Percentiles rank a stretch among this genome's conserved stretches.
Evolutionary conservation across 1,284 basidiomycete genomes (phyloP).

Genomic region (Gomphus bonarii): DNA sequence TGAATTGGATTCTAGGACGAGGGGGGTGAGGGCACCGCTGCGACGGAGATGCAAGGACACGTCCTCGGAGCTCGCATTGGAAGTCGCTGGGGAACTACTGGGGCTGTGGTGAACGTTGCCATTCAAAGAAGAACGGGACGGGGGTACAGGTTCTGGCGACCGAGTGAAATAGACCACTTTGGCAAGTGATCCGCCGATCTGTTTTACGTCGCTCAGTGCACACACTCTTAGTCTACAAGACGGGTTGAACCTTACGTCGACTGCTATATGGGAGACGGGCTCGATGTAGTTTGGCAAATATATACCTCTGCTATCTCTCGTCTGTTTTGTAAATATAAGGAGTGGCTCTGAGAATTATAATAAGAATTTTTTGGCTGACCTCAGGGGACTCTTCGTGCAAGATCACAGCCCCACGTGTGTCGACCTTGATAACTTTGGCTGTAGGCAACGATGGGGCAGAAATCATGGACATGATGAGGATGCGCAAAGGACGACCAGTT

Average conservation of each 20-base stretch:
- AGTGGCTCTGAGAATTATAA: conserved; percentile 20
- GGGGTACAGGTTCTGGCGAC: conserved; percentile 68
- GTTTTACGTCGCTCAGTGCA: conserved; percentile 9
- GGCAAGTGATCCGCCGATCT: conserved; percentile 96
- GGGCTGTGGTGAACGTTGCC: conserved; percentile 26
- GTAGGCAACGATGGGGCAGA: conserved; percentile 42
- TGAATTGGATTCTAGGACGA: conserved; percentile 45
- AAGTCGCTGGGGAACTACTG: conserved; percentile 22
- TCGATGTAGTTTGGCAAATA: conserved; percentile 95
- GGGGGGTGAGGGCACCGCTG: conserved; percentile 71
- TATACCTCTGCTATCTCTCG: conserved; percentile 86
- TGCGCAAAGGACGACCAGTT: not conserved
- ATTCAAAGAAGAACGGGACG: conserved; percentile 48
- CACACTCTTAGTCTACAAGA: not conserved
- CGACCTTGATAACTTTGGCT: conserved; percentile 72
- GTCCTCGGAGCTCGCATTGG: conserved; percentile 38
- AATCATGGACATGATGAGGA: conserved; percentile 17
- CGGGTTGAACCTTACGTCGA: conserved; percentile 64
- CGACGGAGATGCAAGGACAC: conserved; percentile 34
- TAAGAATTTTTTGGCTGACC: conserved; percentile 28
- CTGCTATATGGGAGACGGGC: conserved; percentile 91
- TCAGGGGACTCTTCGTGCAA: conserved; percentile 88
- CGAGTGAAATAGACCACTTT: conserved; percentile 99
- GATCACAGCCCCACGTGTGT: conserved; percentile 82
- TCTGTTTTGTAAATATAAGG: conserved; percentile 37